Conservation (phyloP, 306 rosid genomes). For the Morella rubra region DNA sequence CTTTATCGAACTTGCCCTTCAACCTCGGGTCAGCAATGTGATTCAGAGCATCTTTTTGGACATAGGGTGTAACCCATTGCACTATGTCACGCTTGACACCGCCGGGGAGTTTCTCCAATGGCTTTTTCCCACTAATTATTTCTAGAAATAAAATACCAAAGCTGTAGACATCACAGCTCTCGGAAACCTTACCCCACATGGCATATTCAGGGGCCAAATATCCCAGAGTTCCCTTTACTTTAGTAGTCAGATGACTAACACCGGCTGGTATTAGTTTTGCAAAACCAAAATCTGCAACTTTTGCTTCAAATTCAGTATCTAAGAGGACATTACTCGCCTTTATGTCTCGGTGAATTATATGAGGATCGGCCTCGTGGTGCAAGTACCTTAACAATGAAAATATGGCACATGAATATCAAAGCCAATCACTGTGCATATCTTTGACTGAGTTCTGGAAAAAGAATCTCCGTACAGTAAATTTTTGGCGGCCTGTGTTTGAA, state of each 20-base stretch:
- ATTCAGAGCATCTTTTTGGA: slow-evolving; percentile 46
- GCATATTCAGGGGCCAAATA: slow-evolving; percentile 96
- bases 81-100: slow-evolving; percentile 84
- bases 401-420: background rate
- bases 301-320: slow-evolving; percentile 64
- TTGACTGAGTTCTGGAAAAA: background rate
- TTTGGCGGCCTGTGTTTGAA: background rate
- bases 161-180: slow-evolving; percentile 82
- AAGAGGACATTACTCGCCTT: slow-evolving; percentile 89
- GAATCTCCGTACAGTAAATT: background rate
- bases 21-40: slow-evolving; percentile 61
- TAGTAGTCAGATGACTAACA: slow-evolving; percentile 74
- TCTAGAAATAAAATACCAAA: slow-evolving; percentile 83
- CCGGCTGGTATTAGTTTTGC: slow-evolving; percentile 89
- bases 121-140: slow-evolving; percentile 65
- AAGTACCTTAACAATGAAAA: slow-evolving; percentile 50
- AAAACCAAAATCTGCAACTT: slow-evolving; percentile 92
- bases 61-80: slow-evolving; percentile 69
- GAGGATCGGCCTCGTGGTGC: slow-evolving; percentile 80
- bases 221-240: slow-evolving; percentile 89
- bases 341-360: slow-evolving; percentile 84
- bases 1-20: slow-evolving; percentile 47
- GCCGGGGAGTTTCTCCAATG: slow-evolving; percentile 76
- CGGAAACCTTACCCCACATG: slow-evolving; percentile 93
- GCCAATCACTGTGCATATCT: background rate